These are phyloP conservation scores for Eimeria necatrix DNA, from an alignment of 169 alveolate genomes.

Conservation along the genomic window DNA sequence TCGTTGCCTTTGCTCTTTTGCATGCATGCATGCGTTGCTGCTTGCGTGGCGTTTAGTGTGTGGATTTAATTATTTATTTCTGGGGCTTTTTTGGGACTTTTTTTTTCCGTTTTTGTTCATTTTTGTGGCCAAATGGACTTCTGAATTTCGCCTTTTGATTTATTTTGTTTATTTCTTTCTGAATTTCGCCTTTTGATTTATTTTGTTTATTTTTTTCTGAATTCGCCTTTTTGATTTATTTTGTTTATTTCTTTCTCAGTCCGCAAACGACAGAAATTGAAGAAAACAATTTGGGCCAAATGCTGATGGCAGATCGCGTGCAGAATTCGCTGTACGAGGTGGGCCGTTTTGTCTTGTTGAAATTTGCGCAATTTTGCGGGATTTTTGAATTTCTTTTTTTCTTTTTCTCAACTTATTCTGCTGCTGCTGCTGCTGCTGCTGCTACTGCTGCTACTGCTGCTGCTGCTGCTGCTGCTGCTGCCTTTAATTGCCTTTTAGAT, in stretches of 20 bases:
- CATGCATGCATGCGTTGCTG: too few relatives aligned
- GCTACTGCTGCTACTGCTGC: too few relatives aligned
- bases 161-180: not conserved
- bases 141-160: not conserved
- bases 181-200: not conserved
- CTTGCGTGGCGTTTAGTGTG: too few relatives aligned
- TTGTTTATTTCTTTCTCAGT: not conserved
- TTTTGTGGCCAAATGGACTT: not conserved
- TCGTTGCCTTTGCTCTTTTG: too few relatives aligned
- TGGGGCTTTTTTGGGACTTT: too few relatives aligned
- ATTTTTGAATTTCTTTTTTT: too few relatives aligned
- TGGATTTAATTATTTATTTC: too few relatives aligned
- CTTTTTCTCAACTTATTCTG: too few relatives aligned
- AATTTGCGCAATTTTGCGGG: too few relatives aligned
- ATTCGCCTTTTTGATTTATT: not conserved
- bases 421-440: too few relatives aligned
- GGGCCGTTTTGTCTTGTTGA: not conserved
- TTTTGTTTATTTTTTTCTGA: not conserved
- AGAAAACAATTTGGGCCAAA: constrained; percentile 78
- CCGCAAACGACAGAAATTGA: constrained; percentile 69
- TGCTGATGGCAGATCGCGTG: constrained; percentile 75
- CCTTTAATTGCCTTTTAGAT: not conserved
- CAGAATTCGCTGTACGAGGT: constrained; percentile 81
- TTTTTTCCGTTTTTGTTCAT: not conserved
- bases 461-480: too few relatives aligned